Evolutionary conservation across 495 filamentous ascomycete genomes (phyloP).

Genomic region (Tuber melanosporum): DNA sequence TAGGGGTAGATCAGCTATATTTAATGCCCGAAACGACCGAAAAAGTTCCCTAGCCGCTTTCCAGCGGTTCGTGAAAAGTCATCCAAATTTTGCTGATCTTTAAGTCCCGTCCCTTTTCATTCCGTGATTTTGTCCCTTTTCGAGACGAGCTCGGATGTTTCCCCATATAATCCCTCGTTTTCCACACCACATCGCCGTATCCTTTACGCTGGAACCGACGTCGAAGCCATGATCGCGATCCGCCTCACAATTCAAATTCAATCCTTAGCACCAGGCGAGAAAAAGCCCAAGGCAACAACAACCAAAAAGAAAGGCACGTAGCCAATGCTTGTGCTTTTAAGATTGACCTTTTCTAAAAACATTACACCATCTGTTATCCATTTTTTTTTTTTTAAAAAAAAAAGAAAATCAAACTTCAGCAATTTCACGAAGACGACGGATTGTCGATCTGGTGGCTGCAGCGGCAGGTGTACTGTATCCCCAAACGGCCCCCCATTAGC

Average conservation of each 20-base stretch:
- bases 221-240: neutral
- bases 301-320: neutral
- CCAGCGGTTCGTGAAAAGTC: neutral
- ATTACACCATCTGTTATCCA: neutral
- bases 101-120: neutral
- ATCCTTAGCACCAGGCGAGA: neutral
- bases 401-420: constrained; percentile 69
- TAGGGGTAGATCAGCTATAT: neutral
- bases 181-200: neutral
- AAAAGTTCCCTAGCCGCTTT: neutral
- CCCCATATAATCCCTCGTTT: neutral
- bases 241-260: neutral
- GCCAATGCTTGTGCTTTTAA: neutral
- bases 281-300: neutral
- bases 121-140: neutral
- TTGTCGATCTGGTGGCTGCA: constrained; percentile 91
- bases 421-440: constrained; percentile 95
- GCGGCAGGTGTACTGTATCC: constrained; percentile 78
- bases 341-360: neutral
- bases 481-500: constrained; percentile 32
- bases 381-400: neutral
- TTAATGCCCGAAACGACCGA: neutral
- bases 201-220: neutral
- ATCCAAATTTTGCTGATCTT: neutral
- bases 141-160: neutral